Base-by-base conservation (phyloP, 2,329 filamentous ascomycete species). In the Myriosclerotinia curreyana region DNA sequence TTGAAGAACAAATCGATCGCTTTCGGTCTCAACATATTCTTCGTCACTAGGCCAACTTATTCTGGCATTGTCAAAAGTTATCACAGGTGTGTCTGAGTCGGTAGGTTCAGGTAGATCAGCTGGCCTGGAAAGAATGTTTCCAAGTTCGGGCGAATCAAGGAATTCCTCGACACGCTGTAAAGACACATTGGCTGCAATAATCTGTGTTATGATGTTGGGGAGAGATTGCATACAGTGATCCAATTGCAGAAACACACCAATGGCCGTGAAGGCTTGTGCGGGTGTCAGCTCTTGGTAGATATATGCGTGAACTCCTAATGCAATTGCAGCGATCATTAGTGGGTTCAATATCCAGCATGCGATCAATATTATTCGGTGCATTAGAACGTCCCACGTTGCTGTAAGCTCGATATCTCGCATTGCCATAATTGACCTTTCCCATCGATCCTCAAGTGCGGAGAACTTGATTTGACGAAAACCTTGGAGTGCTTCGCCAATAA, bases 381-480 rank as follows among this genome's bases (percentile, higher is more conserved):
- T 60, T 6, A 65, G 59, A 12, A 62, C 65, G 34, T 79, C 79
- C 84, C 87, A 89, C 20, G 90, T 80, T 20, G 82, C 83, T 4
- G 76, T 74, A 5, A 93, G 81, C 72, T 93, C 90, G 44, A 81
- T 82, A 52, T 87, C 83, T 70, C 90, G 81, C 15, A 86, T 82
- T 66, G 81, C 74, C 67, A 81, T 75, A 72, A 93, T 89, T 66
- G 86, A 87, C 20, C 81, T 79, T 74, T 91, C 85, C 90, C 90
- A 93, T 69, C 89, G 83, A n/a, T 79, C 77, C 74, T 93, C 90
- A 3, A 90, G 76, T 0, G 89, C 90, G 0, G 89, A 88, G 70
- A 93, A 92, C 73, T 94, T 94, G 77, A 94, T 91, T 74, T 93
- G 90, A 1, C 89, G 84, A 67, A 93, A 92, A 5, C 90, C 90